Evolutionary conservation across 805 yeast genomes (phyloP).

Genomic region (Wickerhamomyces sydowiorum): DNA sequence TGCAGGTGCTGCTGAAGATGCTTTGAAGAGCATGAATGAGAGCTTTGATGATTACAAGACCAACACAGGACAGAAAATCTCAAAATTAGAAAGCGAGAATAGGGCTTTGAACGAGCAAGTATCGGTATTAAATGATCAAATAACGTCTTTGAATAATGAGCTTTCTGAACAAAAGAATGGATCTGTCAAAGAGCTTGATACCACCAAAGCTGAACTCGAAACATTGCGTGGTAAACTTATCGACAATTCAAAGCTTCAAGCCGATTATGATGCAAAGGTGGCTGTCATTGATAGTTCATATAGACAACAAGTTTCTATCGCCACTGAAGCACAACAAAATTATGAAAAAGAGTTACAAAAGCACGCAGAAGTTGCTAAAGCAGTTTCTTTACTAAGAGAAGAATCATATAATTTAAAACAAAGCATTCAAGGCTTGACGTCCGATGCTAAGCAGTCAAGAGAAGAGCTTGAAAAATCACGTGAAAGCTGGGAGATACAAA

Average conservation of each 20-base stretch:
- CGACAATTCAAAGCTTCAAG: conserved; percentile 20
- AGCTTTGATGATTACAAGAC: conserved; percentile 44
- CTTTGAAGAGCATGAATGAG: conserved; percentile 47
- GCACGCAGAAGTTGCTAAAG: conserved; percentile 45
- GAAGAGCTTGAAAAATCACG: conserved; percentile 30
- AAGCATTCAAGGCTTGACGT: conserved; percentile 18
- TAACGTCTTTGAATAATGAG: conserved; percentile 26
- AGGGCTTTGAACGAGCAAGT: conserved; percentile 14
- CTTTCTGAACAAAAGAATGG: conserved; percentile 21
- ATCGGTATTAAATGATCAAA: conserved; percentile 25
- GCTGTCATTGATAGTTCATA: conserved; percentile 29
- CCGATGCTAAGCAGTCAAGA: conserved; percentile 26
- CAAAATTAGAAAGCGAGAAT: conserved; percentile 17
- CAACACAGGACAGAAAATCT: conserved; percentile 12
- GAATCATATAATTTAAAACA: conserved; percentile 26
- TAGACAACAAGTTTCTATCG: conserved; percentile 39
- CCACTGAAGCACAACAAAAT: conserved; percentile 43
- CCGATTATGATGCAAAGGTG: conserved; percentile 26
- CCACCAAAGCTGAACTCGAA: conserved; percentile 11
- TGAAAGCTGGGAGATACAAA: conserved; percentile 41
- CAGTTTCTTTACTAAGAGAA: conserved; percentile 34
- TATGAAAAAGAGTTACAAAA: conserved; percentile 51
- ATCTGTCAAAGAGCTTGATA: conserved; percentile 16
- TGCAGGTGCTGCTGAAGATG: conserved; percentile 61
- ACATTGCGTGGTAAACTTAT: conserved; percentile 15